phyloP scores from a whole-genome alignment of 768 basidiomycete genomes.

The Amanita rubescens region DNA sequence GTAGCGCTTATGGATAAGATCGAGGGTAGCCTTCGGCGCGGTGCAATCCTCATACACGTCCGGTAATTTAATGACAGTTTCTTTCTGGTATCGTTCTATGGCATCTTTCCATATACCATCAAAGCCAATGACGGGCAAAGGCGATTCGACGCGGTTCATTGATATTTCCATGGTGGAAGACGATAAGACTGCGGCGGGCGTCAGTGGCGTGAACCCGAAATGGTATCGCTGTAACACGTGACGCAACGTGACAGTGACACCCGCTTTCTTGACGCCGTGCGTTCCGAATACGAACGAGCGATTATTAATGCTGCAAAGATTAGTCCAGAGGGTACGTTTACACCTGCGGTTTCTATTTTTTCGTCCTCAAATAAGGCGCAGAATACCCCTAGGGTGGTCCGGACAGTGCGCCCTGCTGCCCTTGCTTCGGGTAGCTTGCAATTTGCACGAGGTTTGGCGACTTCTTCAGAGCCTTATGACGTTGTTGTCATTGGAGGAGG shows the following conservation, averaged over 20 bases:
- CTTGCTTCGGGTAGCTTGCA: not conserved
- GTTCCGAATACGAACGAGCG: not conserved
- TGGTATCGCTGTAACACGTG: not conserved
- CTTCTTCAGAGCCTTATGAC: constrained; percentile 77
- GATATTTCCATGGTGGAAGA: not conserved
- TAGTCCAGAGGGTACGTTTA: constrained; percentile 23
- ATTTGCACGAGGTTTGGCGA: constrained; percentile 57
- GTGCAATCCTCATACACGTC: not conserved
- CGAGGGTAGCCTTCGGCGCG: not conserved
- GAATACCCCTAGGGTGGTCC: constrained; percentile 33
- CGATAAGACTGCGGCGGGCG: not conserved
- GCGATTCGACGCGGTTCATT: not conserved
- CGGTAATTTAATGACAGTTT: not conserved
- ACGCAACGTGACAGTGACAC: not conserved
- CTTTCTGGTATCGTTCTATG: not conserved
- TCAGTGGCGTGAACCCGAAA: not conserved
- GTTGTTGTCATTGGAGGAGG: constrained; percentile 95
- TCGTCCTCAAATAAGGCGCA: constrained; percentile 13
- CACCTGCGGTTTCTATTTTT: not conserved
- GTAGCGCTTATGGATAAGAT: not conserved
- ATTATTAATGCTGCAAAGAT: constrained; percentile 11
- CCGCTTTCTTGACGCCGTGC: not conserved
- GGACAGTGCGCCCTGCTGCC: not conserved
- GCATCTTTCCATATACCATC: not conserved
- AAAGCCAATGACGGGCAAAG: not conserved